Evolutionary conservation across 2,329 filamentous ascomycete genomes (phyloP), one percentile per base, ranked within the genome.

Genomic region (Emmonsia crescens): DNA sequence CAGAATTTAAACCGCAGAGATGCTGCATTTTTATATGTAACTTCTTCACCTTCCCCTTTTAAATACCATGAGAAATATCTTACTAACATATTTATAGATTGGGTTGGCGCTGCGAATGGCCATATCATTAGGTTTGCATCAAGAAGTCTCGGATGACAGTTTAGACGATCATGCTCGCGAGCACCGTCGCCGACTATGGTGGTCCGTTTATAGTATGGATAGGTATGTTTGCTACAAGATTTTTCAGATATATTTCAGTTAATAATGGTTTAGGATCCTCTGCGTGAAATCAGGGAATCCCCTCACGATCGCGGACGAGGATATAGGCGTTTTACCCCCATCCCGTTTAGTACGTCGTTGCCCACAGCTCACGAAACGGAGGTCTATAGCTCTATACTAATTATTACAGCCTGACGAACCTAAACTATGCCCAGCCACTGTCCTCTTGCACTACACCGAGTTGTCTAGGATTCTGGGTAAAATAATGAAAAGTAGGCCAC

Each of bases 41-140:
- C 68, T 55, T 58, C 58, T 21, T 2, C 48, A 9, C 42, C 12
- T 36, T 1, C 12, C n/a, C 1, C 36, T 44, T 19, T 21, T 9
- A 10, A 33, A 16, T 5, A 9, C 44, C 21, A 12, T 51, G 59
- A 21, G 40, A 4, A 33, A 19, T 57, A 31, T n/a, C 46, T 4
- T 31, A 51, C 63, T 68, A 59, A 66, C 8, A 8, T 54, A 21
- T 12, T n/a, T 21, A 33, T 14, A 75, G 73, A 78, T 81, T 21
- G 81, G 80, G 8, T 74, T 80, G 46, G 82, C 82, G 3, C 69
- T 83, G 31, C 78, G 81, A 14, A 84, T 84, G 82, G 82, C 82
- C 9, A 81, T 83, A 36, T 82, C 78, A 6, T 73, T 83, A 0
- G 82, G 81, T 0, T 68, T 84, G n/a, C 81, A 83, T 64, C 80